phyloP scores from a whole-genome alignment of 1,284 basidiomycete species.

The Ceraceosorus bombacis region DNA sequence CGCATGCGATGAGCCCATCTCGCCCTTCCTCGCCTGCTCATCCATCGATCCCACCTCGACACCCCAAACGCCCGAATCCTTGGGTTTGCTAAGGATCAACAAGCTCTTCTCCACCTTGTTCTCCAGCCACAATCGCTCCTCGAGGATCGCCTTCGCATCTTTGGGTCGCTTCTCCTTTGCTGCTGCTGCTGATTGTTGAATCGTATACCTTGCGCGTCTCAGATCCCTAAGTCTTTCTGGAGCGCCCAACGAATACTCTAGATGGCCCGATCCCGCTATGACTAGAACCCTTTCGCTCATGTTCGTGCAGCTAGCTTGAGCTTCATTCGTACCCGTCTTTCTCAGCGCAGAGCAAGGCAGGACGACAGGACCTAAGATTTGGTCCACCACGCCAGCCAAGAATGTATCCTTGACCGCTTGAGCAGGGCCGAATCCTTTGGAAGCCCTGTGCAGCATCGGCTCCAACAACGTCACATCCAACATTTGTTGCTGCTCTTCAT shows the following conservation, averaged over 20 bases:
- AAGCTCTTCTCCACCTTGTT: background rate
- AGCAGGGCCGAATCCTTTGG: constrained; percentile 30
- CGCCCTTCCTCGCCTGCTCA: background rate
- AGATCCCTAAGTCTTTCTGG: constrained; percentile 17
- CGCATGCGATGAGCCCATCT: background rate
- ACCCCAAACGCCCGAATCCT: constrained; percentile 11
- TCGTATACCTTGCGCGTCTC: background rate
- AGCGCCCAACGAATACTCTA: constrained; percentile 32
- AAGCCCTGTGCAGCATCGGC: background rate
- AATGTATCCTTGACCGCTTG: constrained; percentile 36
- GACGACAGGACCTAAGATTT: constrained; percentile 16
- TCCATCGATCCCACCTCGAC: background rate
- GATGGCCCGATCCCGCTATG: constrained; percentile 28
- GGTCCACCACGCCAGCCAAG: constrained; percentile 26
- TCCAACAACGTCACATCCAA: too few relatives aligned
- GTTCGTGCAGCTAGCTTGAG: background rate
- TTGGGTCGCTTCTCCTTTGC: too few relatives aligned
- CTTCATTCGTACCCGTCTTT: background rate
- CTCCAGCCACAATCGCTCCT: too few relatives aligned
- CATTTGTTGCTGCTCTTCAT: constrained; percentile 4
- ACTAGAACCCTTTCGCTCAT: constrained; percentile 20
- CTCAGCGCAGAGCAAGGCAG: background rate
- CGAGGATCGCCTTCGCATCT: too few relatives aligned
- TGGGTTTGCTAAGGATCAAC: constrained; percentile 9
- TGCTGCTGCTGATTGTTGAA: too few relatives aligned